phyloP scores from a whole-genome alignment of 208 protist genomes.

The Borovskyia barvae region DNA sequence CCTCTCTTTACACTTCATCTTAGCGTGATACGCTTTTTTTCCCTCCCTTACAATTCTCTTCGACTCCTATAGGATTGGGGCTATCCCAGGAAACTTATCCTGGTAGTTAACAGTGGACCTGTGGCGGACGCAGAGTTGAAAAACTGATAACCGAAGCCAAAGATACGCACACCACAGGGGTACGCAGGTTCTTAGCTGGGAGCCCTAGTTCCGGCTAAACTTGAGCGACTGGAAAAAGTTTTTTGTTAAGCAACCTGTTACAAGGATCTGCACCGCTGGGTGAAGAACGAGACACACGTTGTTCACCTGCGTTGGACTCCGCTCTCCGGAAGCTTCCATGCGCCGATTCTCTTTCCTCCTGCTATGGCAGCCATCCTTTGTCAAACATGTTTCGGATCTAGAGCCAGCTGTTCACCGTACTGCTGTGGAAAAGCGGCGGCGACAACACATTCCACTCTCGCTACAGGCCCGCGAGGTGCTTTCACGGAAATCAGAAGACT shows the following conservation, averaged over 20 bases:
- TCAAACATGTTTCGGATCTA: constrained; percentile 39
- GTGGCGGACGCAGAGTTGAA: too few relatives aligned
- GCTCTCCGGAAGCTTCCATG: too few relatives aligned
- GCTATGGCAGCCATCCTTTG: constrained; percentile 39
- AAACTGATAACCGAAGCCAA: too few relatives aligned
- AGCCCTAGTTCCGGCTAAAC: too few relatives aligned
- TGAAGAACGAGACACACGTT: too few relatives aligned
- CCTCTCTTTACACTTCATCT: background rate
- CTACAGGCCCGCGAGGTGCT: constrained; percentile 69
- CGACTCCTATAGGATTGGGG: background rate
- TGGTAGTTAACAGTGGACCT: too few relatives aligned
- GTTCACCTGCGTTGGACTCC: background rate
- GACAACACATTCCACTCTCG: constrained; percentile 65
- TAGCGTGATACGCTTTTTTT: background rate
- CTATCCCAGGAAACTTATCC: too few relatives aligned
- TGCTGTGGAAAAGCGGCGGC: constrained; percentile 41
- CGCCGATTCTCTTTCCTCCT: constrained; percentile 14
- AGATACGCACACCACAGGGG: background rate
- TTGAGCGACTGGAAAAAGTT: too few relatives aligned
- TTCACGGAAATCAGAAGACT: constrained; percentile 41
- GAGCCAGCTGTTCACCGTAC: constrained; percentile 14
- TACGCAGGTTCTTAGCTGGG: too few relatives aligned
- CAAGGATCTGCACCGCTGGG: too few relatives aligned
- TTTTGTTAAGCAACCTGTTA: too few relatives aligned
- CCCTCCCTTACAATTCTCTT: constrained; percentile 7